Conservation (phyloP, 1,284 basidiomycete genomes). For the Ustilago sp. region DNA sequence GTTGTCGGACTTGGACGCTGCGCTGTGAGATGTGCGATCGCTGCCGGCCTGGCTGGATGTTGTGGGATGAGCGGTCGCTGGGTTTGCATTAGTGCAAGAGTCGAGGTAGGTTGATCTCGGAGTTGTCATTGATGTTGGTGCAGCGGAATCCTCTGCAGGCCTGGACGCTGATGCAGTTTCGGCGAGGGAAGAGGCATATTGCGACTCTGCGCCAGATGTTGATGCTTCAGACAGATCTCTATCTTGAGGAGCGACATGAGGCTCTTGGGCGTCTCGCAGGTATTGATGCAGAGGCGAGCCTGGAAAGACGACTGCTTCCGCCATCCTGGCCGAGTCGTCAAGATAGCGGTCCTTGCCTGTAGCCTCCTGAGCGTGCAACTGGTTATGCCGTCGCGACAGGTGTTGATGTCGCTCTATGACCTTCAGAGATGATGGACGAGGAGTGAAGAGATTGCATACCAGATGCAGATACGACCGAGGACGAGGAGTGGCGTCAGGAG, state of each 20-base stretch:
- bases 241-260: background rate
- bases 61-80: background rate
- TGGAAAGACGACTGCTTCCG: conserved; percentile 52
- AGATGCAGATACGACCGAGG: background rate
- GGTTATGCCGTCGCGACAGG: background rate
- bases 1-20: background rate
- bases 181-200: background rate
- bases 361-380: background rate
- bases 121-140: background rate
- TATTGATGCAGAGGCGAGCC: conserved; percentile 54
- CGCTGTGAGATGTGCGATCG: background rate
- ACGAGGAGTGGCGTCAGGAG: background rate
- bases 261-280: conserved; percentile 27
- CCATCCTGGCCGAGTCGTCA: conserved; percentile 32
- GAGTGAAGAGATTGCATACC: background rate
- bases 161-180: conserved; percentile 2
- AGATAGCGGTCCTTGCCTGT: background rate
- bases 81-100: background rate
- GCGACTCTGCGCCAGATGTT: background rate
- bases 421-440: background rate
- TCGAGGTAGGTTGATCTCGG: background rate
- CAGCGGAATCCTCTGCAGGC: background rate
- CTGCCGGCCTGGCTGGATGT: background rate
- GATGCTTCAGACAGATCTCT: background rate
- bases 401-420: background rate